phyloP scores from a whole-genome alignment of 345 rosid species.

The Hibiscus syriacus region DNA sequence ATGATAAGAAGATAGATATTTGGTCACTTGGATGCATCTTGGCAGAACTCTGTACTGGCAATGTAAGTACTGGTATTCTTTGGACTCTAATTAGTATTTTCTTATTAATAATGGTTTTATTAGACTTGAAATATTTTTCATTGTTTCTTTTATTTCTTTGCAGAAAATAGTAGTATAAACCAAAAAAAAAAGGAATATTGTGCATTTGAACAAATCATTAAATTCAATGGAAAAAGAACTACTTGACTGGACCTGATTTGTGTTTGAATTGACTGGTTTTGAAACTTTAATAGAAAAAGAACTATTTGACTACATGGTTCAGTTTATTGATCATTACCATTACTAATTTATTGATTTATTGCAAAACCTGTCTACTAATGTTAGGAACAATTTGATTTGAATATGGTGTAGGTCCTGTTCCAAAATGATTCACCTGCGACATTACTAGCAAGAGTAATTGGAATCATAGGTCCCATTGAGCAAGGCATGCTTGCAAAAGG shows the following conservation, averaged over 20 bases:
- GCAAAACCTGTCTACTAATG: background rate
- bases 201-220: background rate
- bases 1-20: too few relatives aligned
- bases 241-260: background rate
- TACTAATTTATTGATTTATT: background rate
- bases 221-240: background rate
- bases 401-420: too few relatives aligned
- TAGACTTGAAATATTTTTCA: background rate
- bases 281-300: background rate
- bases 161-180: background rate
- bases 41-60: too few relatives aligned
- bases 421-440: slow-evolving; percentile 97
- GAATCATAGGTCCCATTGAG: slow-evolving; percentile 69
- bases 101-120: background rate
- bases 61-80: slow-evolving; percentile 50
- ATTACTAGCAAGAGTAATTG: slow-evolving; percentile 82
- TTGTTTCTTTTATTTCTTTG: background rate
- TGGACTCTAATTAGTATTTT: background rate
- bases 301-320: background rate
- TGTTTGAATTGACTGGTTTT: background rate
- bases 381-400: background rate
- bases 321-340: background rate
- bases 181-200: background rate
- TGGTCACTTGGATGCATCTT: too few relatives aligned
- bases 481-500: slow-evolving; percentile 87